Conservation (phyloP, 495 filamentous ascomycete species). For the Talaromyces adpressus region DNA sequence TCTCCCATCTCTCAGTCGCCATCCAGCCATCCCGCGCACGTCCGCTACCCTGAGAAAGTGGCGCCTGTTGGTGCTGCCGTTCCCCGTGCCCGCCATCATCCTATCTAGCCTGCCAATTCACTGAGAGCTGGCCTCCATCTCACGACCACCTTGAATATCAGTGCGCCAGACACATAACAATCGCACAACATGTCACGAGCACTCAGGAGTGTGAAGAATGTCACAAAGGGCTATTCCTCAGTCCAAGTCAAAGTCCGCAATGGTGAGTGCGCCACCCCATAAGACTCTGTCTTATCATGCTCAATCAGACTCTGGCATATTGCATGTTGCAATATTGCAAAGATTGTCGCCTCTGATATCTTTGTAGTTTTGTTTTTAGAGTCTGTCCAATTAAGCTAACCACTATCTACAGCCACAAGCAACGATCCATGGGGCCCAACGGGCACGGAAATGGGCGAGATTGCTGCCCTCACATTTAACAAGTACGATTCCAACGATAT, state of each 20-base stretch:
- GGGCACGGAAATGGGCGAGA: slow-evolving; percentile 97
- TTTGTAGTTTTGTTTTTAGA: background rate
- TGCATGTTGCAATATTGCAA: background rate
- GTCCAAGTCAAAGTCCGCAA: slow-evolving; percentile 99
- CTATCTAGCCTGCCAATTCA: background rate
- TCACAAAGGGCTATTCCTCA: slow-evolving; percentile 96
- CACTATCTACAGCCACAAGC: slow-evolving; percentile 66
- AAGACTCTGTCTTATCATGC: background rate
- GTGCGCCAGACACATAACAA: background rate
- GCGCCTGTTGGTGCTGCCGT: slow-evolving; percentile 12
- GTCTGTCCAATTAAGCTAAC: background rate
- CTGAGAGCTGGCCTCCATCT: slow-evolving; percentile 4
- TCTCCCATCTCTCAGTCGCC: background rate
- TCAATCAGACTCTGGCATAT: background rate
- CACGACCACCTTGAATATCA: background rate
- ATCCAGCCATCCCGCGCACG: slow-evolving; percentile 14
- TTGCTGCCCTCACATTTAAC: slow-evolving; percentile 94
- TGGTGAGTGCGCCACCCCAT: slow-evolving; percentile 54
- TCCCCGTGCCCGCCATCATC: background rate
- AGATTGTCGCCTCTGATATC: background rate
- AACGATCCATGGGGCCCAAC: slow-evolving; percentile 99
- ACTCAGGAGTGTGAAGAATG: slow-evolving; percentile 97
- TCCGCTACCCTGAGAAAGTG: slow-evolving; percentile 6
- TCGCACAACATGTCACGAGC: slow-evolving; percentile 81
- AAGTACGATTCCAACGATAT: slow-evolving; percentile 55